These are phyloP conservation scores for Vigna nakashimae DNA, from an alignment of 306 rosid genomes.

Conservation along the genomic window DNA sequence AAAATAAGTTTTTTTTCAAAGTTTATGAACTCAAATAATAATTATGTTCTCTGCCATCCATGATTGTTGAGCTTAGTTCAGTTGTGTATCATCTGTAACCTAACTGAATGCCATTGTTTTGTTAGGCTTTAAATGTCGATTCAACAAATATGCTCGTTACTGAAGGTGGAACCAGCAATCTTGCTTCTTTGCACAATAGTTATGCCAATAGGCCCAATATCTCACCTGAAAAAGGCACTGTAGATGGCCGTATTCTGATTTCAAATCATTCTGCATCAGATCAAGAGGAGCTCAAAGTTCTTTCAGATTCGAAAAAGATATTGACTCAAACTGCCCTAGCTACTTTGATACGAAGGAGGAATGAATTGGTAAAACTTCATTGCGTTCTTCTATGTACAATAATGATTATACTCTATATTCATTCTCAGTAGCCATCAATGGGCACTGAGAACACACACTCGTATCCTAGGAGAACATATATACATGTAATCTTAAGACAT, in stretches of 20 bases:
- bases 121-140: slow-evolving; percentile 57
- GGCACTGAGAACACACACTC: slow-evolving; percentile 4
- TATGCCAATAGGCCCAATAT: slow-evolving; percentile 40
- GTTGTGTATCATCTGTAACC: slow-evolving; percentile 24
- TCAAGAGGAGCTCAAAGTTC: slow-evolving; percentile 48
- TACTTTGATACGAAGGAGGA: slow-evolving; percentile 61
- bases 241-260: slow-evolving; percentile 23
- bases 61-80: slow-evolving; percentile 36
- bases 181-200: slow-evolving; percentile 45
- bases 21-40: slow-evolving; percentile 7
- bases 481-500: neutral
- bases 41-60: slow-evolving; percentile 21
- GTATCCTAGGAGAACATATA: neutral
- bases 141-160: slow-evolving; percentile 39
- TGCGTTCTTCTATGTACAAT: slow-evolving; percentile 27
- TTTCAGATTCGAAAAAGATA: slow-evolving; percentile 52
- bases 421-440: slow-evolving; percentile 14
- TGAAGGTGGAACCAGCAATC: slow-evolving; percentile 42
- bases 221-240: slow-evolving; percentile 42
- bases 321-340: slow-evolving; percentile 64
- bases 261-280: slow-evolving; percentile 48
- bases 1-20: slow-evolving; percentile 32
- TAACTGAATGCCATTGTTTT: slow-evolving; percentile 35
- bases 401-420: slow-evolving; percentile 16
- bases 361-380: slow-evolving; percentile 62